Conservation (phyloP, 257 asterid species). For the Capsicum pubescens region DNA sequence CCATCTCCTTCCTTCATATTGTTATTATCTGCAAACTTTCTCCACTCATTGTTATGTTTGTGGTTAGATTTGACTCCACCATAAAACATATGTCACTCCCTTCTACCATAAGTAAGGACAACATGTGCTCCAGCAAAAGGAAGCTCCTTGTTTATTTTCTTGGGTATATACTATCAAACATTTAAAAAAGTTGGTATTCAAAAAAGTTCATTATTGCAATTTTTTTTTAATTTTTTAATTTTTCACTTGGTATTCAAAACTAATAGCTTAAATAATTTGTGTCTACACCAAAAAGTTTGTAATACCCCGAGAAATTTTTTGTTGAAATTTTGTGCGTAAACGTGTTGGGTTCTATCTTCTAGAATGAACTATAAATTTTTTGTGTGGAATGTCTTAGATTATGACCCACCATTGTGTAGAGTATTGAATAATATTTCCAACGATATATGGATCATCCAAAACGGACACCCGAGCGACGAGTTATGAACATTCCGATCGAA, state of each 20-base stretch:
- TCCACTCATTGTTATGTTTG: slow-evolving; percentile 37
- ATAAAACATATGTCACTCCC: slow-evolving; percentile 42
- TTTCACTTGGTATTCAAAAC: not conserved
- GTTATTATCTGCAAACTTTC: slow-evolving; percentile 41
- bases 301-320: too few species aligned
- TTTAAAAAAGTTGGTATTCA: not conserved
- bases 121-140: slow-evolving; percentile 38
- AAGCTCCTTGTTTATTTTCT: not conserved
- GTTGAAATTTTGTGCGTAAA: too few species aligned
- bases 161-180: slow-evolving; percentile 32
- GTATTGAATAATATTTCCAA: too few species aligned
- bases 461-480: too few species aligned
- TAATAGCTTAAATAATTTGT: not conserved
- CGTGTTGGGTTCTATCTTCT: too few species aligned
- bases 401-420: too few species aligned
- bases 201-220: not conserved
- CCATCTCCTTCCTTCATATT: slow-evolving; percentile 51
- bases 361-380: too few species aligned
- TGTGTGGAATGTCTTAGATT: too few species aligned
- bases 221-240: not conserved
- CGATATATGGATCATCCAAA: too few species aligned
- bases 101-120: slow-evolving; percentile 38
- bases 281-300: not conserved
- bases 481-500: too few species aligned
- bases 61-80: not conserved